Evolutionary conservation across 495 filamentous ascomycete genomes (phyloP).

Genomic region (Cercophora samala): DNA sequence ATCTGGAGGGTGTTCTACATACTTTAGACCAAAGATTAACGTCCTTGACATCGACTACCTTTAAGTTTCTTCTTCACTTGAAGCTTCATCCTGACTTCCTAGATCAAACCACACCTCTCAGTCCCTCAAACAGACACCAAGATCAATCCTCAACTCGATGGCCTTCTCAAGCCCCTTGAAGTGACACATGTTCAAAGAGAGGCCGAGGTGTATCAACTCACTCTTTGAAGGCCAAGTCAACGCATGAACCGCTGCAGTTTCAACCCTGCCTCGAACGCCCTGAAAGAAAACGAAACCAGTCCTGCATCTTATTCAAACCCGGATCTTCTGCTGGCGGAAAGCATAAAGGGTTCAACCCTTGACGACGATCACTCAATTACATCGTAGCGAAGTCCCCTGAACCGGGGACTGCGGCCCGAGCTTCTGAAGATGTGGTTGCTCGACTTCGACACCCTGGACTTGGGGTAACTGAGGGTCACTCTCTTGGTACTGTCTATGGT

Average conservation of each 20-base stretch:
- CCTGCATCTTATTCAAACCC: not conserved
- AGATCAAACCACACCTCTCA: no score
- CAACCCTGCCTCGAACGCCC: conserved; percentile 16
- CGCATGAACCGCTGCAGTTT: conserved; percentile 34
- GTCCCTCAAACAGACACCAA: not conserved
- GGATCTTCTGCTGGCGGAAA: not conserved
- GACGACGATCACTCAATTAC: conserved; percentile 13
- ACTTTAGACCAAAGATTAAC: not conserved
- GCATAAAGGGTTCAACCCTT: not conserved
- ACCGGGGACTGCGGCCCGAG: not conserved
- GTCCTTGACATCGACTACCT: not conserved
- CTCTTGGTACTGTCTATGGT: not conserved
- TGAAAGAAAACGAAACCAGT: not conserved
- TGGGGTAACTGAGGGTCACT: not conserved
- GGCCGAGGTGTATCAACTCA: not conserved
- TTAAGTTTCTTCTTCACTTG: no score
- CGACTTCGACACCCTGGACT: not conserved
- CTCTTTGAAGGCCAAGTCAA: not conserved
- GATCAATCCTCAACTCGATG: not conserved
- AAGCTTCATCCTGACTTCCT: no score
- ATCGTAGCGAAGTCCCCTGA: not conserved
- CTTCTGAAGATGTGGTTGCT: not conserved
- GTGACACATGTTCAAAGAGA: not conserved
- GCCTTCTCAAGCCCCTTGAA: not conserved
- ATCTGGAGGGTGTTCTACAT: not conserved